A percentile compares a stretch with the other conserved stretches of the same genome.
phyloP scores from a whole-genome alignment of 2,329 filamentous ascomycete genomes.

The Amauroascus niger region DNA sequence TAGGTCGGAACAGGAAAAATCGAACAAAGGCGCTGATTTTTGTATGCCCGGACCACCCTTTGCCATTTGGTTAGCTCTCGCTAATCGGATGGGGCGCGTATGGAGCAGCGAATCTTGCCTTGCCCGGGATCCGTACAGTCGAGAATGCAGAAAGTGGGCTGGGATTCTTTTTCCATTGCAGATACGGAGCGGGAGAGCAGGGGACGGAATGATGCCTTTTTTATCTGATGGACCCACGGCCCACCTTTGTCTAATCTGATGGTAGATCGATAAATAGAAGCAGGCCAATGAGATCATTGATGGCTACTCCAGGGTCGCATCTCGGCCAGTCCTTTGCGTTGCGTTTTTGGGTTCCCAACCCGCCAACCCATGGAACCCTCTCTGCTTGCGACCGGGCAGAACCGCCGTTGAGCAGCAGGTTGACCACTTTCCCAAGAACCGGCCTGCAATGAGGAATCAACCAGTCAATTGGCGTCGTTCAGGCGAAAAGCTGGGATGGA shows the following conservation, averaged over 20 bases:
- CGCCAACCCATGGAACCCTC: not conserved
- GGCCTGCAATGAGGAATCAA: too few species aligned
- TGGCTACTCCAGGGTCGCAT: not conserved
- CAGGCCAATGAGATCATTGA: slow-evolving; percentile 3
- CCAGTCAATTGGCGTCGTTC: too few species aligned
- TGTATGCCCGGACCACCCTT: not conserved
- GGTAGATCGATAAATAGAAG: slow-evolving; percentile 6
- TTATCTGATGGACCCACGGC: slow-evolving; percentile 11
- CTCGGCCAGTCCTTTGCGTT: not conserved
- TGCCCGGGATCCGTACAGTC: too few species aligned
- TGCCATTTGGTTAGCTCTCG: not conserved
- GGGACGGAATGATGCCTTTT: not conserved
- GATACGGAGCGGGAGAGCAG: not conserved
- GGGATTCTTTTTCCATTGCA: too few species aligned
- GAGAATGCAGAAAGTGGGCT: too few species aligned
- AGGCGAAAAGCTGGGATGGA: too few species aligned
- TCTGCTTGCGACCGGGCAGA: not conserved
- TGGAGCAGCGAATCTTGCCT: not conserved
- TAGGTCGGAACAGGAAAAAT: not conserved
- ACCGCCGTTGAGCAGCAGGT: not conserved
- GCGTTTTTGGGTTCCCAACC: not conserved
- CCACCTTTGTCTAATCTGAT: slow-evolving; percentile 10
- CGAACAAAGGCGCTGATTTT: not conserved
- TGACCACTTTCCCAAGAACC: too few species aligned
- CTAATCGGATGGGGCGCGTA: not conserved